Conservation (phyloP, 495 filamentous ascomycete species). For the Apiosordaria backusii region DNA sequence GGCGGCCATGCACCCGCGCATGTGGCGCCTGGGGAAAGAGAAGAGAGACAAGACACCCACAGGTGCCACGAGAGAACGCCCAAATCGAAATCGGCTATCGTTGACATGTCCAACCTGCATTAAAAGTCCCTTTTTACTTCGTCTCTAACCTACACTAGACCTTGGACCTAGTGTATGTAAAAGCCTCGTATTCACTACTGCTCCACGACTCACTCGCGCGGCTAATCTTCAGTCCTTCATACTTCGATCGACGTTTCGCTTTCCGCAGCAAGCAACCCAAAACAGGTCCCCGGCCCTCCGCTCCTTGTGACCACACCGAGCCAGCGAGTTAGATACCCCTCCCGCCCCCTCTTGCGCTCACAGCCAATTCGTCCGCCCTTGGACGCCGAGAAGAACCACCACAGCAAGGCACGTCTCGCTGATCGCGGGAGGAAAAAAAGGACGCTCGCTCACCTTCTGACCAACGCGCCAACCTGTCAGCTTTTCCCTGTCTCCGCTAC, state of each 20-base stretch:
- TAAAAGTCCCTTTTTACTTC: no score
- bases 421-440: conserved; percentile 1
- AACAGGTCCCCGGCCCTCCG: conserved; percentile 2
- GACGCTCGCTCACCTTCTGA: not conserved
- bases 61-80: not conserved
- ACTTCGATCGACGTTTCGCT: not conserved
- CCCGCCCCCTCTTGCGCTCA: not conserved
- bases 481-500: not conserved
- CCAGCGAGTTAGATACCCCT: not conserved
- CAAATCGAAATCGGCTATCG: not conserved
- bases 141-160: no score
- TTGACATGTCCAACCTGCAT: no score
- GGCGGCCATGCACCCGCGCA: not conserved
- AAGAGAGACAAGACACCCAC: not conserved
- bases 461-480: not conserved
- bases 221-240: not conserved
- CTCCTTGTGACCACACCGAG: not conserved
- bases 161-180: no score
- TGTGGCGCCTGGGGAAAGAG: not conserved
- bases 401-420: conserved; percentile 1
- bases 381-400: conserved; percentile 1
- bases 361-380: not conserved
- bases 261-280: conserved; percentile 1
- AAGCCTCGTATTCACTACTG: not conserved
- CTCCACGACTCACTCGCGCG: not conserved